Conservation (phyloP, 1,284 basidiomycete genomes). For the Cerrena zonata region DNA sequence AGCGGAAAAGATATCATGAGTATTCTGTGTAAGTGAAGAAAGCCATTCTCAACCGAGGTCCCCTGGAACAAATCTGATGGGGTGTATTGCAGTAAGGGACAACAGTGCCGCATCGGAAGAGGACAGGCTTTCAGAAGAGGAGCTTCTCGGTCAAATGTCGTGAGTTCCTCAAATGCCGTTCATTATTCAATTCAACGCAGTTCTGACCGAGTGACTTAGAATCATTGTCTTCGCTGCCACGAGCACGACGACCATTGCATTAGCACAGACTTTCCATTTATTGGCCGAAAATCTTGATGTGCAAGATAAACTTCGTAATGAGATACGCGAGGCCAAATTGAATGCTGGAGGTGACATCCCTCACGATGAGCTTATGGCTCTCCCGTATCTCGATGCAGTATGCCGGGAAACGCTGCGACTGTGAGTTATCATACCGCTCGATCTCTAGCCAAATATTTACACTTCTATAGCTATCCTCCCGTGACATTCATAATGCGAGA, state of each 20-base stretch:
- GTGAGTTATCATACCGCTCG: constrained; percentile 9
- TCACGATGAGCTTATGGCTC: constrained; percentile 16
- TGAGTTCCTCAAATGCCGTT: too few species aligned
- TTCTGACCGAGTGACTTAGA: background rate
- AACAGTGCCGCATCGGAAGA: constrained; percentile 21
- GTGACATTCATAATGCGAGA: constrained; percentile 6
- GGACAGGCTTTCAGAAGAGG: constrained; percentile 17
- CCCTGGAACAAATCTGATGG: background rate
- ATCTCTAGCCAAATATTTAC: background rate
- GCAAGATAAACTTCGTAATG: constrained; percentile 18
- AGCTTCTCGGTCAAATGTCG: constrained; percentile 24
- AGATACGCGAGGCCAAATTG: constrained; percentile 9
- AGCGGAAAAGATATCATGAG: constrained; percentile 43
- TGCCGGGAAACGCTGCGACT: constrained; percentile 20
- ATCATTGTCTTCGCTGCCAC: constrained; percentile 15
- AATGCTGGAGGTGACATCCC: constrained; percentile 8
- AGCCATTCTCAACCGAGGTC: background rate
- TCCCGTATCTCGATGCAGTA: constrained; percentile 21
- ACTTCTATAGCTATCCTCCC: constrained; percentile 9
- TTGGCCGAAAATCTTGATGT: constrained; percentile 15
- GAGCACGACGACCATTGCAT: constrained; percentile 17
- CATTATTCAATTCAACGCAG: too few species aligned
- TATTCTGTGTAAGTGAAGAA: constrained; percentile 31
- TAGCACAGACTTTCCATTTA: constrained; percentile 13
- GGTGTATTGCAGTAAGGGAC: constrained; percentile 18